A percentile compares a stretch with the other conserved stretches of the same genome.
Evolutionary conservation across 805 yeast species (phyloP).

Genomic region (Blastobotrys attinorum): DNA sequence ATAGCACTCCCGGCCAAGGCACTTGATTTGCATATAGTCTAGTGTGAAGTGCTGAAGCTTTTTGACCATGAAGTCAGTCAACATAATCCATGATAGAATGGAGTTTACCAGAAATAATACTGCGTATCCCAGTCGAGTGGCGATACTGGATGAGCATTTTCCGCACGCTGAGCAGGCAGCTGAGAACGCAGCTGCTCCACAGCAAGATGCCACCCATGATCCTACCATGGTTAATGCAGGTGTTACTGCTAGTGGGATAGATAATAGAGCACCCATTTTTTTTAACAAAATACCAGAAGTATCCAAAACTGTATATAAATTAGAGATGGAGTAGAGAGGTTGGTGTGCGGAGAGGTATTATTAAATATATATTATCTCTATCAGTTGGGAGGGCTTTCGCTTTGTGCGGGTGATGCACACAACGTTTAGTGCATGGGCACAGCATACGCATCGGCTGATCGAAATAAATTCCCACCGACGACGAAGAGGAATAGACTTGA

Average conservation of each 20-base stretch:
- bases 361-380: too few species aligned
- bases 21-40: slow-evolving; percentile 61
- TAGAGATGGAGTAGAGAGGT: too few species aligned
- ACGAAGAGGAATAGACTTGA: too few species aligned
- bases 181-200: slow-evolving; percentile 75
- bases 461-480: too few species aligned
- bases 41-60: slow-evolving; percentile 65
- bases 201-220: slow-evolving; percentile 60
- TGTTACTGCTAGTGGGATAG: slow-evolving; percentile 47
- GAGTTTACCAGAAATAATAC: slow-evolving; percentile 68
- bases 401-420: neutral
- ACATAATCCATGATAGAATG: slow-evolving; percentile 83
- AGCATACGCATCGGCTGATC: too few species aligned
- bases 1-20: slow-evolving; percentile 78
- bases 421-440: too few species aligned
- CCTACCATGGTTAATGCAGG: slow-evolving; percentile 56
- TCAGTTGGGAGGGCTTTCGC: neutral
- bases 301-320: too few species aligned
- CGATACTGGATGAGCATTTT: slow-evolving; percentile 62
- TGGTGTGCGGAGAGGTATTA: too few species aligned
- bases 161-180: slow-evolving; percentile 51
- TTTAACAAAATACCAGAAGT: neutral
- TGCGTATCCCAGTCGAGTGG: slow-evolving; percentile 86
- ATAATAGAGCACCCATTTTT: slow-evolving; percentile 34
- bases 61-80: slow-evolving; percentile 69